Evolutionary conservation across 192 early-diverging fungal species (phyloP).

Genomic region (Gaertneriomyces semiglobifer): DNA sequence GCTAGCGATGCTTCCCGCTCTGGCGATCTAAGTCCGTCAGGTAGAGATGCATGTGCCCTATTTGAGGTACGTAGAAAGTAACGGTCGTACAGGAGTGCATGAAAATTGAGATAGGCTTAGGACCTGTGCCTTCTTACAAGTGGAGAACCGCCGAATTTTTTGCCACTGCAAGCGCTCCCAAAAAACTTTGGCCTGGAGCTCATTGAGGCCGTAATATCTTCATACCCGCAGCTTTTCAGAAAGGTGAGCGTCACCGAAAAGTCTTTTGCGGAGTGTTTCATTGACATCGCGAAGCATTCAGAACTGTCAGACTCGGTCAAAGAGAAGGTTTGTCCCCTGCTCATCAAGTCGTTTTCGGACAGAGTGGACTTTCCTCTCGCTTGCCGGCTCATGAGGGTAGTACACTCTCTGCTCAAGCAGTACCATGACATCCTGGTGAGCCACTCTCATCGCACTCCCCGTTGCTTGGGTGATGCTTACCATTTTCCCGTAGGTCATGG

Average conservation of each 20-base stretch:
- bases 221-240: slow-evolving; percentile 73
- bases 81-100: not conserved
- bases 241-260: slow-evolving; percentile 44
- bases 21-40: not conserved
- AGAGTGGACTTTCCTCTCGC: slow-evolving; percentile 76
- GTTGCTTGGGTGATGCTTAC: slow-evolving; percentile 23
- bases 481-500: slow-evolving; percentile 57
- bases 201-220: slow-evolving; percentile 82
- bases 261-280: not conserved
- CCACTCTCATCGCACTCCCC: not conserved
- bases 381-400: slow-evolving; percentile 78
- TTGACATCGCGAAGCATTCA: slow-evolving; percentile 52
- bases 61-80: slow-evolving; percentile 54
- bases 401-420: slow-evolving; percentile 74
- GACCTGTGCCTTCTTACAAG: slow-evolving; percentile 80
- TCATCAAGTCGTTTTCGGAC: slow-evolving; percentile 93
- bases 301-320: slow-evolving; percentile 68
- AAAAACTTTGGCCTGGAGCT: slow-evolving; percentile 86
- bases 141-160: slow-evolving; percentile 64
- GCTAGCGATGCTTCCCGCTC: too few species aligned
- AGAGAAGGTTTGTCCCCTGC: slow-evolving; percentile 80
- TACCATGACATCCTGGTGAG: slow-evolving; percentile 67
- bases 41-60: slow-evolving; percentile 77
- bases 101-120: slow-evolving; percentile 25
- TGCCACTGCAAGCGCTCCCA: slow-evolving; percentile 46